These are phyloP conservation scores for Talaromyces borbonicus DNA, from an alignment of 495 filamentous ascomycete species.

Conservation along the genomic window DNA sequence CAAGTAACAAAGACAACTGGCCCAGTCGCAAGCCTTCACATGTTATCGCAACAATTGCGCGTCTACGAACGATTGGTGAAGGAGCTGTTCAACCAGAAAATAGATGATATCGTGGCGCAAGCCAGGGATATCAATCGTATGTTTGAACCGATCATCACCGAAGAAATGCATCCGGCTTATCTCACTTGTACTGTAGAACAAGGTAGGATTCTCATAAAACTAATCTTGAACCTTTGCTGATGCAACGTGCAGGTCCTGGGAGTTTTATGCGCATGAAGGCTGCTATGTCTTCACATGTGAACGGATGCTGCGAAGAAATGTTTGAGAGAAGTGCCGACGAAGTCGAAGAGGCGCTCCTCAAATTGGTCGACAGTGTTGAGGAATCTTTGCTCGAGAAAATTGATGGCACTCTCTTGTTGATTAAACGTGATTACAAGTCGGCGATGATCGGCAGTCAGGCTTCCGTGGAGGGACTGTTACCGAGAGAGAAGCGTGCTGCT, in stretches of 20 bases:
- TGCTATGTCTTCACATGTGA: background rate
- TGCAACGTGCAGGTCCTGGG: conserved; percentile 3
- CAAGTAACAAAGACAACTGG: background rate
- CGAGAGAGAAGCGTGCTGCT: background rate
- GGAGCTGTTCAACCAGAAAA: conserved; percentile 11
- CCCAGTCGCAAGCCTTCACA: conserved; percentile 1
- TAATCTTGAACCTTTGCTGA: background rate
- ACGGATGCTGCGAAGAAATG: background rate
- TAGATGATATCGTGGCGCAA: conserved; percentile 10
- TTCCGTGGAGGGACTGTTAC: background rate
- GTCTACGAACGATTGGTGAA: conserved; percentile 7
- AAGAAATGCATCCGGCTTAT: conserved; percentile 4
- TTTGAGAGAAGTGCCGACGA: conserved; percentile 4
- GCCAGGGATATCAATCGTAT: conserved; percentile 8
- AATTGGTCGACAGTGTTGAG: background rate
- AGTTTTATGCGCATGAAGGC: conserved; percentile 8
- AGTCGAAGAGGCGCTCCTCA: background rate
- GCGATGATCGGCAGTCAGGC: background rate
- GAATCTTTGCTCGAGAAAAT: background rate
- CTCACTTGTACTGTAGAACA: conserved; percentile 5
- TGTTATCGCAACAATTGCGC: background rate
- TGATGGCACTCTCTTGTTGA: background rate
- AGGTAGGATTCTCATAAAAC: conserved; percentile 2
- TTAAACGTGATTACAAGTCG: conserved; percentile 5
- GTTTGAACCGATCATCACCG: conserved; percentile 3